Evolutionary conservation across 805 yeast genomes (phyloP), one percentile per base, ranked within the genome.

Genomic region (Scheffersomyces coipomensis): DNA sequence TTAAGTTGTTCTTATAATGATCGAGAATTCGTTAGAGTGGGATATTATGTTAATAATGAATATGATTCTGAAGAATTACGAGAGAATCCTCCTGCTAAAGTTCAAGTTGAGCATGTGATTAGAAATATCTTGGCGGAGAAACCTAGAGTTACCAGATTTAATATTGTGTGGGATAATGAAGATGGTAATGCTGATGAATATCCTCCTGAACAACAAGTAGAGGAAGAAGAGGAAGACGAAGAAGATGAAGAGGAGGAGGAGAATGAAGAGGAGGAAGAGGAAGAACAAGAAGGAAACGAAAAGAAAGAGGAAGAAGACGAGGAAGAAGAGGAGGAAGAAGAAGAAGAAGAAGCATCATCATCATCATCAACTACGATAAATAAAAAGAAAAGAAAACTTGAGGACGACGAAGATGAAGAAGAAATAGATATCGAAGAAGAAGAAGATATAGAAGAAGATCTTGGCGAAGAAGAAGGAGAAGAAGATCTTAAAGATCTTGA

Each of bases 41-140:
- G 99, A 0, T 93, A 93, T 66, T 93, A 93, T 56, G 99, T 93
- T 43, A 93, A 93, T 66, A 93, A 93, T 64, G 99, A 93, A 56
- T 93, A 93, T 55, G 97, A 91, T 56, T 73, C 83, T 12, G 98
- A 91, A 57, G 98, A 93, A 52, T 66, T 93, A 53, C 76, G 97
- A 41, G 96, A 89, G 56, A 88, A 86, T 48, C 97, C 97, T 1
- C 98, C 98, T 2, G 78, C 83, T 2, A 88, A 89, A 56, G 97
- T 91, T 1, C 96, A 88, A 55, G 89, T 91, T 3, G 96, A 88
- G 42, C 93, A 86, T 55, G 96, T 93, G 29, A 95, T 88, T 21
- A 78, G 99, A 56, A 93, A 91, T 62, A 86, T 93, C 26, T 71
- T 93, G 42, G 98, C 98, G 3, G 98, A 93, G 59, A 93, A 93